Base-by-base conservation (phyloP, 2,329 filamentous ascomycete genomes). In the Colletotrichum nymphaeae region DNA sequence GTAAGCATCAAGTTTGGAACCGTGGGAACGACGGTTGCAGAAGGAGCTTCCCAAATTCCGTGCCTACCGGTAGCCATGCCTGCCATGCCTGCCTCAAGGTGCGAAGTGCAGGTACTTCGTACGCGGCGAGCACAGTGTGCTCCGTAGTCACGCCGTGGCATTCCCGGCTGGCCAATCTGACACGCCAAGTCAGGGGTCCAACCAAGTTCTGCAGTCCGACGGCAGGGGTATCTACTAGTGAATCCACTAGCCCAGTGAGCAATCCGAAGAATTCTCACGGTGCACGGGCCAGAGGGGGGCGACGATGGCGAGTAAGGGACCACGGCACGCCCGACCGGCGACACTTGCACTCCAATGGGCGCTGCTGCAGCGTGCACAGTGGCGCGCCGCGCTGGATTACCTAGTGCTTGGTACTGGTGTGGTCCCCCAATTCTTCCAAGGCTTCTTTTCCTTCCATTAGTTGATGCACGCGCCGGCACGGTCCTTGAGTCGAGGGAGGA, bases 141-240 rank as follows among this genome's bases (percentile, higher is more conserved):
- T 5, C 5, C 12, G 26, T 22, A 12, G 16, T 7, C 7, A 3
- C 37, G 32, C 58, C 26, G 35, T 35, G 35, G 49, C 49, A 46
- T 55, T 56, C 55, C 67, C 26, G 42, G 16, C 46, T 58, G 37
- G 63, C 55, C 24, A 70, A 55, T 35, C 32, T 70, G 68, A 67
- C 30, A 60, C 63, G 68, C 63, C 68, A 70, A 58, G 63, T 59
- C 63, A 53, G 42, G 67, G 67, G 30, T 70, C 42, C 53, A 60
- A 32, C 42, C 63, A 65, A 37, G 64, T 35, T 42, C 24, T n/a
- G 42, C 55, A 24, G 52, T 53, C 11, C 5, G 28, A 22, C 30
- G 22, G 24, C 24, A 30, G 59, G 30, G 37, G 19, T n/a, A 5
- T 7, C 37, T 42, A 14, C 37, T 7, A 42, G 55, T 52, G 16